Evolutionary conservation across 768 basidiomycete species (phyloP).

Genomic region (Boletus patriciae): DNA sequence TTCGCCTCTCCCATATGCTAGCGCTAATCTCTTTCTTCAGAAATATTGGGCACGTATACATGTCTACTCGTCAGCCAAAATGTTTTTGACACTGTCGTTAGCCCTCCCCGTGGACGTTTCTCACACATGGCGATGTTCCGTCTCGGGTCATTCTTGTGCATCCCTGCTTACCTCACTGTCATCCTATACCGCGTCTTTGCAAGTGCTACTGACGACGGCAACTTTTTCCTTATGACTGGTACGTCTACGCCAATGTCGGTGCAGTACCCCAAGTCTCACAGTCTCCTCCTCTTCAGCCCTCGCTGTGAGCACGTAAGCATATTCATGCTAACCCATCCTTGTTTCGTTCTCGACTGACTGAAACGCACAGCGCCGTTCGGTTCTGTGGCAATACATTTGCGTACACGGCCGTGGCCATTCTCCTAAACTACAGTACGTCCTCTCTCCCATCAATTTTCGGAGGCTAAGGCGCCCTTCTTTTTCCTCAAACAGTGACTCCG

Average conservation of each 20-base stretch:
- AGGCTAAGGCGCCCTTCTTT: not conserved
- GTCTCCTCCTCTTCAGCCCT: constrained; percentile 46
- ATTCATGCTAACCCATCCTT: not conserved
- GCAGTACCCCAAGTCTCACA: not conserved
- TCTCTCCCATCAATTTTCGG: not conserved
- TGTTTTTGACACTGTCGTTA: constrained; percentile 30
- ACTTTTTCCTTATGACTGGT: constrained; percentile 81
- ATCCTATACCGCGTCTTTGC: constrained; percentile 73
- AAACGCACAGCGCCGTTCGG: constrained; percentile 63
- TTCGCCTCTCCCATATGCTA: not conserved
- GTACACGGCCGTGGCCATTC: constrained; percentile 88
- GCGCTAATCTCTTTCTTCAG: constrained; percentile 31
- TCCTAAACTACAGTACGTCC: constrained; percentile 79
- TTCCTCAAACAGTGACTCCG: constrained; percentile 69
- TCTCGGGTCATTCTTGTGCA: constrained; percentile 79
- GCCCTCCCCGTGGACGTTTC: constrained; percentile 79
- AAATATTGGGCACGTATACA: constrained; percentile 57
- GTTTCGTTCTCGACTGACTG: not conserved
- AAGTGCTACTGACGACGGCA: constrained; percentile 65
- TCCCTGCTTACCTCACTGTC: constrained; percentile 86
- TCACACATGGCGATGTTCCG: constrained; percentile 90
- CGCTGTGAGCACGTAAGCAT: constrained; percentile 75
- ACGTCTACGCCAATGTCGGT: constrained; percentile 27
- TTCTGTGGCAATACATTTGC: constrained; percentile 87
- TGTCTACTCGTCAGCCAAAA: not conserved